A percentile compares a stretch with the other conserved stretches of the same genome.
Evolutionary conservation across 1,284 basidiomycete genomes (phyloP).

Genomic region (Trichosporon sp.): DNA sequence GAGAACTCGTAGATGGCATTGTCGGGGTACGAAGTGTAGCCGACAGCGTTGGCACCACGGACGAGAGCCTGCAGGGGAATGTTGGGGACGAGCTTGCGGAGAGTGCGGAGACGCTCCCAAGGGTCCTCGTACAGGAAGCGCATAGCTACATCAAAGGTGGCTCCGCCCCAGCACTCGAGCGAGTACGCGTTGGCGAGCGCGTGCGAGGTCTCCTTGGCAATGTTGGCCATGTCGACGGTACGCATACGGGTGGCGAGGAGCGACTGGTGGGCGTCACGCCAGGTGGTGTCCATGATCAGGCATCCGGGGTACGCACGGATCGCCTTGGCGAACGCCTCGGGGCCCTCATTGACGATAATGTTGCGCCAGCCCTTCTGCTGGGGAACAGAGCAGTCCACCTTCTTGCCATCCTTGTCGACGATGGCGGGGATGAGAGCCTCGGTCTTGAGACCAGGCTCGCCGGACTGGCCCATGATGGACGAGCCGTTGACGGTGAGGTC

Average conservation of each 20-base stretch:
- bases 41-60: constrained; percentile 97
- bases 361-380: constrained; percentile 94
- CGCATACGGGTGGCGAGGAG: constrained; percentile 93
- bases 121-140: constrained; percentile 99
- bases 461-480: constrained; percentile 67
- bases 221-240: constrained; percentile 97
- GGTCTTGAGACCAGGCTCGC: constrained; percentile 89
- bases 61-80: constrained; percentile 98
- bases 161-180: constrained; percentile 99
- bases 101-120: constrained; percentile 92
- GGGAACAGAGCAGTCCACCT: constrained; percentile 73
- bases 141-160: constrained; percentile 99
- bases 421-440: constrained; percentile 83
- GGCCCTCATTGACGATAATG: constrained; percentile 96
- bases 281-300: constrained; percentile 97
- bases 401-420: constrained; percentile 66
- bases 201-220: constrained; percentile 94
- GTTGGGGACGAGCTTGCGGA: constrained; percentile 95
- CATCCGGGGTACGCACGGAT: constrained; percentile 93
- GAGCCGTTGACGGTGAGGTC: constrained; percentile 97
- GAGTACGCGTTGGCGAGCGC: constrained; percentile 94
- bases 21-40: constrained; percentile 98
- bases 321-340: constrained; percentile 97
- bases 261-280: constrained; percentile 99
- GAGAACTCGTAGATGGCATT: constrained; percentile 99